Percentiles rank a stretch among this genome's conserved stretches.
Conservation (phyloP, 2,329 filamentous ascomycete species). For the Fusarium decemcellulare region DNA sequence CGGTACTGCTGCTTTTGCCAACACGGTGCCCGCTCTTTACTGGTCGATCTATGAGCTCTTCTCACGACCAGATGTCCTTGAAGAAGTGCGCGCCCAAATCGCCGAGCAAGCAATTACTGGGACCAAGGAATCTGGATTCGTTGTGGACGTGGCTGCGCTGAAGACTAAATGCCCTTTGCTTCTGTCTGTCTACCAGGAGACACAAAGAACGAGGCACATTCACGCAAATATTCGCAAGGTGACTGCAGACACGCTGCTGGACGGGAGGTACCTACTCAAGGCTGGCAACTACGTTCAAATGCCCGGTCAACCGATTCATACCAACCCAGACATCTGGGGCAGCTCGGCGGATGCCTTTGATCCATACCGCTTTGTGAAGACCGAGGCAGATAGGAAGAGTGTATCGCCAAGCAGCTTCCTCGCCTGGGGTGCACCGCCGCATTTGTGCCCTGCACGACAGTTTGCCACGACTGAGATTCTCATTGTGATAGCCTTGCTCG, state of each 20-base stretch:
- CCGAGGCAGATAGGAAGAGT: constrained; percentile 16
- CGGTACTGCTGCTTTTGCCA: constrained; percentile 30
- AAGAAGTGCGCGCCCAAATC: constrained; percentile 27
- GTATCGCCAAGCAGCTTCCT: constrained; percentile 52
- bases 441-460: constrained; percentile 49
- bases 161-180: constrained; percentile 35
- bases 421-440: constrained; percentile 48
- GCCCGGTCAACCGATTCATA: constrained; percentile 50
- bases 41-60: constrained; percentile 39
- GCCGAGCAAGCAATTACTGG: constrained; percentile 15
- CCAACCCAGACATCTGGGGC: constrained; percentile 52
- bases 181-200: constrained; percentile 29
- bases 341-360: constrained; percentile 42
- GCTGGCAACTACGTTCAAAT: constrained; percentile 53
- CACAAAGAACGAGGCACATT: constrained; percentile 24
- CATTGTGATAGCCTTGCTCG: constrained; percentile 35
- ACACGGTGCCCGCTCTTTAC: constrained; percentile 31
- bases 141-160: constrained; percentile 22
- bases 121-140: constrained; percentile 8
- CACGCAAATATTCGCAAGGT: constrained; percentile 45
- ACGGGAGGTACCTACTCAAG: constrained; percentile 53
- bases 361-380: constrained; percentile 30
- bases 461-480: constrained; percentile 48
- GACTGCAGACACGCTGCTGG: constrained; percentile 51
- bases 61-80: constrained; percentile 20